These are phyloP conservation scores for Baeospora myosura DNA, from an alignment of 1,284 basidiomycete species.

Conservation along the genomic window DNA sequence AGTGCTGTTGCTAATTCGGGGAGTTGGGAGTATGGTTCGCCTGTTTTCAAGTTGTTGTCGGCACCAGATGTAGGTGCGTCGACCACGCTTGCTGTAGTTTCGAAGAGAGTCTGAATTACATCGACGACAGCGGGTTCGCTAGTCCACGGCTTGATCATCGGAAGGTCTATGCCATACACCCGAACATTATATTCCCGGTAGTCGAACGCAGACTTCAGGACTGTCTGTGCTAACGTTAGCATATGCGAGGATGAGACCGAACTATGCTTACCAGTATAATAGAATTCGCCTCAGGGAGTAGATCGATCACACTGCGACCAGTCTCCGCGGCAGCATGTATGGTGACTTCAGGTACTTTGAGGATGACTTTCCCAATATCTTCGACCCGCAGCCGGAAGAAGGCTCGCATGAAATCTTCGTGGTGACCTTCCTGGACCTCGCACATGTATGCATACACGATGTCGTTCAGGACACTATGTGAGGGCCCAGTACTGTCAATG, in stretches of 20 bases:
- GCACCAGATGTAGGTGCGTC: constrained; percentile 29
- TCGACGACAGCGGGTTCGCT: constrained; percentile 64
- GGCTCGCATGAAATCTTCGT: constrained; percentile 73
- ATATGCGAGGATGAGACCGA: not conserved
- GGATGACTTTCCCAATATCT: constrained; percentile 51
- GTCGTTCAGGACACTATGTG: constrained; percentile 55
- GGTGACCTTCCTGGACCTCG: constrained; percentile 43
- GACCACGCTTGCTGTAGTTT: constrained; percentile 50
- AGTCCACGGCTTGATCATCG: constrained; percentile 81
- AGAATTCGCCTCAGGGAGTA: constrained; percentile 68
- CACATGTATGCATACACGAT: constrained; percentile 61
- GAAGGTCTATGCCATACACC: constrained; percentile 72
- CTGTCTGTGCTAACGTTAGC: constrained; percentile 38
- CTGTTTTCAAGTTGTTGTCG: constrained; percentile 14
- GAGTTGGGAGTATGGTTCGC: constrained; percentile 51
- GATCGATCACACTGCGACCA: constrained; percentile 32
- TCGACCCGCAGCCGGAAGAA: constrained; percentile 77
- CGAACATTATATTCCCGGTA: constrained; percentile 67
- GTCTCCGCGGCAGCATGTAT: constrained; percentile 32
- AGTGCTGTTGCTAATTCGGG: constrained; percentile 65
- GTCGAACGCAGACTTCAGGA: constrained; percentile 64
- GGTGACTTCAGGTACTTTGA: constrained; percentile 44
- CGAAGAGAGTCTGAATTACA: constrained; percentile 67
- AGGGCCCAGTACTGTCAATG: constrained; percentile 36
- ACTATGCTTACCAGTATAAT: constrained; percentile 52